phyloP scores from a whole-genome alignment of 2,329 filamentous ascomycete species.

The Diaporthe sp. region DNA sequence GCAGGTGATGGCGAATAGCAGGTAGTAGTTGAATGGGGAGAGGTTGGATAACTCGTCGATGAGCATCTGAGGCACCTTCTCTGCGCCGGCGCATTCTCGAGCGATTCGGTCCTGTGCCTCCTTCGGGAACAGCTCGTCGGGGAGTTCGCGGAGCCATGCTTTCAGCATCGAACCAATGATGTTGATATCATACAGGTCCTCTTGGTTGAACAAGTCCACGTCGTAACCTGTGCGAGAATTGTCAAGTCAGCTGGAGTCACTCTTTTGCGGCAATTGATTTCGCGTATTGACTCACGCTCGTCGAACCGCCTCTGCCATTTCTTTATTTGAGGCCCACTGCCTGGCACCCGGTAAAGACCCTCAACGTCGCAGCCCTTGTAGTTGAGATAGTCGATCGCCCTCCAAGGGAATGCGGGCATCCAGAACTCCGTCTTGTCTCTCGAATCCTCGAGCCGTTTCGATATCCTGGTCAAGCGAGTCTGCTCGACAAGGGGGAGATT shows the following conservation, averaged over 20 bases:
- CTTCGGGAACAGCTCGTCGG: constrained; percentile 93
- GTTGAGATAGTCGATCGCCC: constrained; percentile 96
- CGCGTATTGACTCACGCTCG: constrained; percentile 68
- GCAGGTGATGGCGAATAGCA: constrained; percentile 96
- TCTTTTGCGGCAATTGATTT: constrained; percentile 34
- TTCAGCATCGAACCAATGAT: constrained; percentile 97
- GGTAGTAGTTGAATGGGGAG: constrained; percentile 97
- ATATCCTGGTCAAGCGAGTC: constrained; percentile 90
- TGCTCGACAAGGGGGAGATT: constrained; percentile 90
- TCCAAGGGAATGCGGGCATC: constrained; percentile 97
- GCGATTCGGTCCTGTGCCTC: constrained; percentile 83
- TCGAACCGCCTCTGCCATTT: constrained; percentile 95
- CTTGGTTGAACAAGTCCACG: constrained; percentile 89
- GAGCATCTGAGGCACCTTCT: constrained; percentile 84
- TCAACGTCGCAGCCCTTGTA: constrained; percentile 95
- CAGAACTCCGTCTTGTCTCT: constrained; percentile 97
- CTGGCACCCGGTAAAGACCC: constrained; percentile 91
- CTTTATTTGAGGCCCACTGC: constrained; percentile 90
- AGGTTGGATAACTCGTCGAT: constrained; percentile 93
- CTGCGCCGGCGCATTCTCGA: constrained; percentile 82
- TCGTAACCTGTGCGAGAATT: constrained; percentile 73
- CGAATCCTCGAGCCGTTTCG: constrained; percentile 87
- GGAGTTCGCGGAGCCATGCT: constrained; percentile 94
- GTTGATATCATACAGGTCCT: constrained; percentile 94
- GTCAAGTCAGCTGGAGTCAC: not conserved